Percentiles rank a stretch among this genome's conserved stretches.
Conservation (phyloP, 192 early-diverging fungal genomes). For the Cladochytrium replicatum region DNA sequence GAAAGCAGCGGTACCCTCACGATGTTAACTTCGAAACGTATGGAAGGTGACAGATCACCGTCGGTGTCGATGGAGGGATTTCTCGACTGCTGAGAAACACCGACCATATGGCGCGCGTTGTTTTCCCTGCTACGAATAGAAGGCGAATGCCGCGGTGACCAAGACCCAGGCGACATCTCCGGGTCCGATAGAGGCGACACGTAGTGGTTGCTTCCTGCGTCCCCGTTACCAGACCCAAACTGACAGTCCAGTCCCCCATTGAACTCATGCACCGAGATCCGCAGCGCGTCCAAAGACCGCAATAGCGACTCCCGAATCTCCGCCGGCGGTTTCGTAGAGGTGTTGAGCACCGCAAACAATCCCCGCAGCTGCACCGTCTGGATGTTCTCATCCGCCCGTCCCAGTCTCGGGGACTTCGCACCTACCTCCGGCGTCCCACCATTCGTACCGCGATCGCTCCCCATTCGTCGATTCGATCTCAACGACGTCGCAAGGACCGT, state of each 20-base stretch:
- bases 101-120: not conserved
- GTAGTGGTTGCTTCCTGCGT: too few species aligned
- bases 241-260: too few species aligned
- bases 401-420: conserved; percentile 11
- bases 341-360: conserved; percentile 32
- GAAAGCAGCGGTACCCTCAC: too few species aligned
- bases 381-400: conserved; percentile 31
- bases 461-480: not conserved
- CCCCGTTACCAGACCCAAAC: too few species aligned
- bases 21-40: conserved; percentile 21
- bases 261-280: too few species aligned
- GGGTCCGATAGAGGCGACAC: conserved; percentile 1
- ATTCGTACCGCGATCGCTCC: not conserved
- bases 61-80: conserved; percentile 1
- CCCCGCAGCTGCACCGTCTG: conserved; percentile 25
- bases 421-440: not conserved
- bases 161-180: not conserved
- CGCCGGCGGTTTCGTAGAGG: conserved; percentile 26
- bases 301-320: conserved; percentile 26
- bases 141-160: not conserved
- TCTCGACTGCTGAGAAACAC: not conserved
- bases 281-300: conserved; percentile 10
- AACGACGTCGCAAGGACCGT: not conserved
- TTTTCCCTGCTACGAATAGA: not conserved
- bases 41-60: conserved; percentile 1